Percentiles rank a stretch among this genome's conserved stretches.
phyloP scores from a whole-genome alignment of 306 rosid genomes.

The Fagus sylvatica region DNA sequence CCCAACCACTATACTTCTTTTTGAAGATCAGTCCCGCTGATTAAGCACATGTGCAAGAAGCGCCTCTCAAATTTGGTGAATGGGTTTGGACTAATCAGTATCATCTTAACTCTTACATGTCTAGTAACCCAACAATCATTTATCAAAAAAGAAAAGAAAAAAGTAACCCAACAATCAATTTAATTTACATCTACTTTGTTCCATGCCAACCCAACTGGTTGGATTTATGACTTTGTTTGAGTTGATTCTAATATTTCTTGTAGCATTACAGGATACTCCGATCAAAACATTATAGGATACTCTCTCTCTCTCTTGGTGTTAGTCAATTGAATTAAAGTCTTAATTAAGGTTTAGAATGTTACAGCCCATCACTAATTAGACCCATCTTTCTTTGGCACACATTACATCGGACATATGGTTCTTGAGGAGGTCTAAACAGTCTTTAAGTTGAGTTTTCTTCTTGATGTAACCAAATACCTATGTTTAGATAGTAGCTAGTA shows the following conservation, averaged over 20 bases:
- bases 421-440: background rate
- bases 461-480: background rate
- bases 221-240: background rate
- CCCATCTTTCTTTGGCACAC: background rate
- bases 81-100: no score
- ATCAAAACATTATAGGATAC: no score
- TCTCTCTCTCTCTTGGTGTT: background rate
- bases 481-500: background rate
- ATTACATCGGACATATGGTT: background rate
- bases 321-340: background rate
- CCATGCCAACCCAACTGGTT: background rate
- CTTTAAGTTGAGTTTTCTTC: background rate
- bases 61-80: no score
- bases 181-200: no score
- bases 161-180: no score
- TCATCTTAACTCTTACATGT: no score
- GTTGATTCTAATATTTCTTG: background rate
- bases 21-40: no score
- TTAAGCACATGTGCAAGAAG: no score
- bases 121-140: no score
- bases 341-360: background rate
- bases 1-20: no score
- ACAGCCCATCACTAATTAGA: background rate
- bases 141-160: no score
- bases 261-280: no score